Evolutionary conservation across 495 filamentous ascomycete species (phyloP), one percentile per base, ranked within the genome.

Genomic region (Aspergillus sparsus): DNA sequence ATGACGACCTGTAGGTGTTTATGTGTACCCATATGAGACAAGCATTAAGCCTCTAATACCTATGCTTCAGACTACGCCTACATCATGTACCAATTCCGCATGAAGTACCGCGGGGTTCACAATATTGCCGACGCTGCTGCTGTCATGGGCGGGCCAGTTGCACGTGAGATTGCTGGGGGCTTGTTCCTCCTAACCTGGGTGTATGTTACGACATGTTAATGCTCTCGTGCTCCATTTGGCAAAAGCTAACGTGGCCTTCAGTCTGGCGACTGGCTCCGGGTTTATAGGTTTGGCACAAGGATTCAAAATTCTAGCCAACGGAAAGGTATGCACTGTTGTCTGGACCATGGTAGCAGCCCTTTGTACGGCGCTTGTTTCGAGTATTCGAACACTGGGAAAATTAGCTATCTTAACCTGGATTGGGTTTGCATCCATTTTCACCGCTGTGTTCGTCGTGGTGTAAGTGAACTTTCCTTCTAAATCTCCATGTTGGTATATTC

Each of bases 111-210:
- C 1, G 70, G 72, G 18, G 80, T 76, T 49, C 67, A 72, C 55
- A 68, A 66, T 61, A 86, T 92, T 59, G 84, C 85, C 36, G 88
- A 93, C 65, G 88, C 83, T 36, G 85, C 85, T 11, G 68, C 81
- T 12, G 72, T 93, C 41, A 79, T 91, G 45, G 81, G 84, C 63
- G 87, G 86, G 4, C 74, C 64, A 9, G 64, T 83, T 16, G 83
- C 68, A 16, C 73, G 71, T 8, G 70, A 73, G 59, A 15, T 80
- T 2, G 66, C 72, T 3, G 80, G 78, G 0, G 54, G 68, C 2
- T 51, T 80, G 6, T 81, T 81, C 62, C 69, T 76, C 3, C 42
- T 46, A 5, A 46, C 42, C 42, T 46, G 42, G 42, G 42, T 46
- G 42, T 46, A 16, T 6, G 42, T 46, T 8, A 46, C 42, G 13